Base-by-base conservation (phyloP, 768 basidiomycete species). In the Rhizopogon roseolus region DNA sequence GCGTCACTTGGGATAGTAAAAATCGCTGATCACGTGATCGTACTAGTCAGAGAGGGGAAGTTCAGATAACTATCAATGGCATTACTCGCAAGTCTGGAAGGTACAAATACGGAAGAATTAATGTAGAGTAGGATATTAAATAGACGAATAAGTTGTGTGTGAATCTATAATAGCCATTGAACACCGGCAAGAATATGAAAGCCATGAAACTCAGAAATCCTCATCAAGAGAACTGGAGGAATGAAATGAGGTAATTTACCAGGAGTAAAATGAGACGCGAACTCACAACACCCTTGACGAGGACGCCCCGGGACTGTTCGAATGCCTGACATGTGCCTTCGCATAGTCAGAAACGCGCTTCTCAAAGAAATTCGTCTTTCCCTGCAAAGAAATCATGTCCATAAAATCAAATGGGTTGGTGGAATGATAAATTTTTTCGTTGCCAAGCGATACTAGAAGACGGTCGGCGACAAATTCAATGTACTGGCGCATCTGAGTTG, bases 331-430 rank as follows among this genome's bases (percentile, higher is more conserved):
- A 50, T 80, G 75, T 10, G 88, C 87, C 62, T 81, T 88, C 11
- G 84, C 76, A 63, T 90, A 90, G 17, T 90, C 88, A 4, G 91
- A 93, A 5, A 97, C 95, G 0, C 94, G 81, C 72, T 93, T 94
- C 75, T 96, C 93, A 66, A 95, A 97, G 70, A 97, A 97, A 73
- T 97, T 94, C 40, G 94, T 90, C 76, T 98, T 98, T 59, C 95
- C 95, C 71, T 94, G 88, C 8, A 97, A 74, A 9, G 93, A 96
- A 45, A 95, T 95, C 81, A 93, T 84, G 60, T 95, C 92, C 91
- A 94, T 94, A 64, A 93, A 93, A 69, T 94, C 89, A 68, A 90
- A 89, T 5, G 94, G 95, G 66, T 97, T 97, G 28, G 80, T 71
- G 0, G 77, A 71, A 57, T 84, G 76, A 75, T 92, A 97, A 42